Conservation (phyloP, 768 basidiomycete species). For the Trametopsis cervina region DNA sequence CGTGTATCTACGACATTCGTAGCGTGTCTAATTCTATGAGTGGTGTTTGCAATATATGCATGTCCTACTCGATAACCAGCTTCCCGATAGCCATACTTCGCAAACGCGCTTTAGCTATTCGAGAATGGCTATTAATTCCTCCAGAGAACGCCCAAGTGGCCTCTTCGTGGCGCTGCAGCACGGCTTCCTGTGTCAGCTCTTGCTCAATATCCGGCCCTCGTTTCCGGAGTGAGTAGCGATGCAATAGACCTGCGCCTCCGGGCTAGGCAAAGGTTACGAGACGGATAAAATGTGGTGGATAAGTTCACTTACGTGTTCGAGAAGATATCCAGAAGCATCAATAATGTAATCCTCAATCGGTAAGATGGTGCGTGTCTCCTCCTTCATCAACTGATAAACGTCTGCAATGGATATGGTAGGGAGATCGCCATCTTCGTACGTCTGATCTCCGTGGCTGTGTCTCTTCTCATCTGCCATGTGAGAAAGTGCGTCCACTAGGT, state of each 20-base stretch:
- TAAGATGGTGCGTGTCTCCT: constrained; percentile 38
- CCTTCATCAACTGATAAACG: constrained; percentile 30
- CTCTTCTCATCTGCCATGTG: too few relatives aligned
- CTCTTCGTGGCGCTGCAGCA: constrained; percentile 27
- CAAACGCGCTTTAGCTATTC: constrained; percentile 45
- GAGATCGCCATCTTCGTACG: neutral
- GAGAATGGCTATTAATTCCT: constrained; percentile 66
- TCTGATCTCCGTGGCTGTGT: constrained; percentile 24
- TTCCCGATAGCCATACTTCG: constrained; percentile 42
- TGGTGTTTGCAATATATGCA: too few relatives aligned
- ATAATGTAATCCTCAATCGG: constrained; percentile 55
- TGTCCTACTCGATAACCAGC: constrained; percentile 21
- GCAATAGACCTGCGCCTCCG: constrained; percentile 50
- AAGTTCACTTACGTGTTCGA: constrained; percentile 54
- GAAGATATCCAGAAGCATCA: constrained; percentile 54
- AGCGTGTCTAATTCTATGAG: too few relatives aligned
- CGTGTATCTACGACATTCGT: too few relatives aligned
- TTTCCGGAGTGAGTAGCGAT: constrained; percentile 37
- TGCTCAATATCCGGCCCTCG: constrained; percentile 1
- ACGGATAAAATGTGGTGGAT: too few relatives aligned
- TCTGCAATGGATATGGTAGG: constrained; percentile 33
- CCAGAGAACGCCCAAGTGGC: constrained; percentile 64
- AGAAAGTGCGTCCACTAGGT: constrained; percentile 39
- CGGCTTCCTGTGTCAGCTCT: neutral
- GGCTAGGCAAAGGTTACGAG: too few relatives aligned